A percentile compares a stretch with the other conserved stretches of the same genome.
Evolutionary conservation across 331 rosid genomes (phyloP).

Genomic region (Arachis monticola): DNA sequence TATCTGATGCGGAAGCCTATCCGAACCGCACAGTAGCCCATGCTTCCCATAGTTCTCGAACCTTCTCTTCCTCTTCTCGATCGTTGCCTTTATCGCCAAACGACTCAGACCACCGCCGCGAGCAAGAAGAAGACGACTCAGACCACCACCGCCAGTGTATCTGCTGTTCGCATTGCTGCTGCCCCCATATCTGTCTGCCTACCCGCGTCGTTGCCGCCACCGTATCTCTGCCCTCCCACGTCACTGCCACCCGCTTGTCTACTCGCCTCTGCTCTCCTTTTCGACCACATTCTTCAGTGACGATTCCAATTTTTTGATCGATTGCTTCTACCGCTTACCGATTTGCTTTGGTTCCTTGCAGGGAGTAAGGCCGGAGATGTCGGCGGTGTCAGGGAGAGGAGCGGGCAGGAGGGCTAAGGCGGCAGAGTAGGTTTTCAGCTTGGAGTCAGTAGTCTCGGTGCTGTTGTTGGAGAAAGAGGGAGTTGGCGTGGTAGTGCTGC

Average conservation of each 20-base stretch:
- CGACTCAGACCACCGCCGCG: constrained; percentile 84
- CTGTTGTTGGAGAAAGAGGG: constrained; percentile 13
- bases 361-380: constrained; percentile 88
- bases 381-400: constrained; percentile 85
- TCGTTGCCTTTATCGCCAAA: constrained; percentile 74
- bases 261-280: no score
- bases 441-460: neutral
- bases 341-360: constrained; percentile 95
- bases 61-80: constrained; percentile 88
- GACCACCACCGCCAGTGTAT: no score
- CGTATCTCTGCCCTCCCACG: no score
- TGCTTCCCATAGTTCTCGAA: constrained; percentile 83
- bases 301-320: constrained; percentile 75
- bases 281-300: constrained; percentile 48
- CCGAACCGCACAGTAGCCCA: constrained; percentile 85
- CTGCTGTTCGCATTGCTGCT: no score
- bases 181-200: no score
- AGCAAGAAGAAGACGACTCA: constrained; percentile 42
- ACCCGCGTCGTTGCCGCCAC: no score
- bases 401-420: constrained; percentile 88
- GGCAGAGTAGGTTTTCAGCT: constrained; percentile 80
- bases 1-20: constrained; percentile 92
- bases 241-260: no score
- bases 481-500: constrained; percentile 23
- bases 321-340: constrained; percentile 85